These are phyloP conservation scores for Murraya koenigii DNA, from an alignment of 345 rosid genomes.

Conservation along the genomic window DNA sequence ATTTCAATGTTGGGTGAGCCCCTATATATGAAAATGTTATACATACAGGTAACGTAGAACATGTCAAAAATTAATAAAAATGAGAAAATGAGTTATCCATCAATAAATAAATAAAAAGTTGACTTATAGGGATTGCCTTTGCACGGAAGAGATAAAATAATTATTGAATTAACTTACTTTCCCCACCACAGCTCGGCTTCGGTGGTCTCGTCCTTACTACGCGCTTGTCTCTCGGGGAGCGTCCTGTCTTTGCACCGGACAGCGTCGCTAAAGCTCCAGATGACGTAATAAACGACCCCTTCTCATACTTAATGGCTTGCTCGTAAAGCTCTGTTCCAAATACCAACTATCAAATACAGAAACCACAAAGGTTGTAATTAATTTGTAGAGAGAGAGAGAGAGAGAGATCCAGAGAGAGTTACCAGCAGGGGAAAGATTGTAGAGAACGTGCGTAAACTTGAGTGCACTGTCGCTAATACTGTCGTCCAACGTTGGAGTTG, in stretches of 20 bases:
- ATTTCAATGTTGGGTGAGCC: conserved; percentile 98
- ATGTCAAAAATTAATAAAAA: neutral
- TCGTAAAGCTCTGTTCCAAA: conserved; percentile 74
- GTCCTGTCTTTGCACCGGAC: conserved; percentile 93
- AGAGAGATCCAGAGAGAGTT: neutral
- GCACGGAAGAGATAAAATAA: no score
- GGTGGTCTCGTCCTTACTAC: conserved; percentile 72
- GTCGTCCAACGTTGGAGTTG: conserved; percentile 35
- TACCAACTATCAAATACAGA: neutral
- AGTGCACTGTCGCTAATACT: conserved; percentile 74
- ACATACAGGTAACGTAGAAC: neutral
- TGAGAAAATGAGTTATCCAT: no score
- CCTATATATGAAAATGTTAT: conserved; percentile 24
- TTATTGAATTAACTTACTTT: conserved; percentile 50
- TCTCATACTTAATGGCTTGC: conserved; percentile 83
- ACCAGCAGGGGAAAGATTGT: conserved; percentile 98
- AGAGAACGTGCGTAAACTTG: conserved; percentile 90
- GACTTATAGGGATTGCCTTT: no score
- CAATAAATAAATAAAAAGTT: neutral
- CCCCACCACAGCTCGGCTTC: conserved; percentile 95
- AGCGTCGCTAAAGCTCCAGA: conserved; percentile 93
- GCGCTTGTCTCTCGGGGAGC: conserved; percentile 92
- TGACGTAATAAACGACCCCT: conserved; percentile 84
- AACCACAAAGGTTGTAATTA: no score
- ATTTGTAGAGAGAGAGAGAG: no score